These are phyloP conservation scores for Maudiozyma turicensis DNA, from an alignment of 805 yeast species.

Conservation along the genomic window DNA sequence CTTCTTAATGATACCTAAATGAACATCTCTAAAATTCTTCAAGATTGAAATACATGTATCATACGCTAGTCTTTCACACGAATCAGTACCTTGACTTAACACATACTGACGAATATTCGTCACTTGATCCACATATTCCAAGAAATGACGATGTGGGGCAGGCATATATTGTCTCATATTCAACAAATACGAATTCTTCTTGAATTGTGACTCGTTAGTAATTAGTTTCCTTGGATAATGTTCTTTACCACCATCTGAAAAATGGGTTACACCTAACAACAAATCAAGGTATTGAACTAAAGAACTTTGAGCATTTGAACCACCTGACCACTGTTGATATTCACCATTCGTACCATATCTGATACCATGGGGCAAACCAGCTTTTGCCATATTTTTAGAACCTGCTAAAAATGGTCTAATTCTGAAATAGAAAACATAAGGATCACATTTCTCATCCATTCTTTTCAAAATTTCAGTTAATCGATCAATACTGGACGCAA, in stretches of 20 bases:
- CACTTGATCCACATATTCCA: conserved; percentile 46
- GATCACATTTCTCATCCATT: conserved; percentile 93
- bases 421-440: conserved; percentile 79
- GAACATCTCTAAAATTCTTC: conserved; percentile 82
- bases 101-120: conserved; percentile 63
- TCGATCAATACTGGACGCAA: conserved; percentile 68
- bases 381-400: conserved; percentile 85
- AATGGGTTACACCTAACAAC: conserved; percentile 62
- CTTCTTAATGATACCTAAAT: conserved; percentile 84
- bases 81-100: conserved; percentile 30
- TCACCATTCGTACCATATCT: conserved; percentile 56
- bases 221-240: neutral
- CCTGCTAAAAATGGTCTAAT: conserved; percentile 89
- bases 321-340: conserved; percentile 66
- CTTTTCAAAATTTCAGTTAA: conserved; percentile 64
- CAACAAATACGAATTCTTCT: conserved; percentile 49
- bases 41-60: conserved; percentile 88
- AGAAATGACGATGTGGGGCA: conserved; percentile 66
- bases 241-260: neutral
- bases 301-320: conserved; percentile 90
- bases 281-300: conserved; percentile 81
- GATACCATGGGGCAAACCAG: conserved; percentile 74
- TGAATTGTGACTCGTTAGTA: conserved; percentile 29
- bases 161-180: conserved; percentile 93
- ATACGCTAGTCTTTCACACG: conserved; percentile 60